These are phyloP conservation scores for Pseudocercospora eumusae DNA, from an alignment of 2,329 filamentous ascomycete genomes.

Conservation along the genomic window DNA sequence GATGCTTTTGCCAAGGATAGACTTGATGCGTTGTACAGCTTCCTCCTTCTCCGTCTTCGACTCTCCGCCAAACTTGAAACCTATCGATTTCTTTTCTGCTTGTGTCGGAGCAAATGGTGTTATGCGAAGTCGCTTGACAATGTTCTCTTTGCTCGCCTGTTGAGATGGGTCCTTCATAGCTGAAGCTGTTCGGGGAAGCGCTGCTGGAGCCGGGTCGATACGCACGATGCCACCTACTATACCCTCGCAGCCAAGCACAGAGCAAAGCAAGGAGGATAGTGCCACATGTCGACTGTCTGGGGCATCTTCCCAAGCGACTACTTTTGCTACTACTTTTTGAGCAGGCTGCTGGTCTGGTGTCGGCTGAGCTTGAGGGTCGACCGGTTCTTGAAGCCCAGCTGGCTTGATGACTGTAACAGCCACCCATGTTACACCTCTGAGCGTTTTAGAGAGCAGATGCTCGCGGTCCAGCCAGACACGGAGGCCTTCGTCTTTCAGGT, in stretches of 20 bases:
- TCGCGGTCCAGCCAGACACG: constrained; percentile 86
- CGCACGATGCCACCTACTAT: constrained; percentile 86
- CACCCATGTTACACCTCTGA: constrained; percentile 76
- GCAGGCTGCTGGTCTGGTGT: constrained; percentile 60
- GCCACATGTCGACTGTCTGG: constrained; percentile 79
- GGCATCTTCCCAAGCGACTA: constrained; percentile 80
- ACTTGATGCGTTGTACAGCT: constrained; percentile 67
- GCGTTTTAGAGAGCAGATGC: constrained; percentile 67
- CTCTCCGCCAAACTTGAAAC: constrained; percentile 84
- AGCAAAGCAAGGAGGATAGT: constrained; percentile 75
- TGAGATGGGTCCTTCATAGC: constrained; percentile 44
- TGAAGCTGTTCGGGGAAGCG: constrained; percentile 63
- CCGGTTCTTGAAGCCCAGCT: constrained; percentile 69
- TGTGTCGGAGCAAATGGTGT: constrained; percentile 70
- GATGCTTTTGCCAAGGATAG: constrained; percentile 69
- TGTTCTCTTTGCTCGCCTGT: constrained; percentile 45
- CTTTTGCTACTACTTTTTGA: constrained; percentile 71
- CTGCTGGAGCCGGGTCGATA: constrained; percentile 76
- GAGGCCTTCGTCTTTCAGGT: constrained; percentile 59
- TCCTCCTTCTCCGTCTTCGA: constrained; percentile 81
- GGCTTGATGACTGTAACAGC: constrained; percentile 85
- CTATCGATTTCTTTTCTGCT: constrained; percentile 58
- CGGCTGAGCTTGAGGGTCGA: constrained; percentile 71
- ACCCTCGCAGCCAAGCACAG: constrained; percentile 67
- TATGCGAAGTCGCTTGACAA: constrained; percentile 70